Conservation (phyloP, 2,329 filamentous ascomycete species). For the Pseudogymnoascus sp. region DNA sequence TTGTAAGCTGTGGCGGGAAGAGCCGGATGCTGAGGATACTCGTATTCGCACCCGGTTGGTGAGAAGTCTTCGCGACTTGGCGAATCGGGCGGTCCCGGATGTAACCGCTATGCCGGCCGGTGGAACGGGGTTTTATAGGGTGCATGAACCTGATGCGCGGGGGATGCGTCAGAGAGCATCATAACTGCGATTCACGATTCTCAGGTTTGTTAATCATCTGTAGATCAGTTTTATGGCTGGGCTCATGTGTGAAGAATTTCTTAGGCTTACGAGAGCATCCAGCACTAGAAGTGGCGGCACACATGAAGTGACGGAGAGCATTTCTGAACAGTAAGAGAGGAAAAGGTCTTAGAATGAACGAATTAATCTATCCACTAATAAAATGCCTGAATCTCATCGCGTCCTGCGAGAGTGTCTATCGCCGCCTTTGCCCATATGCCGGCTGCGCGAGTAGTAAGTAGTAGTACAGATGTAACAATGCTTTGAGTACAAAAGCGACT, state of each 20-base stretch:
- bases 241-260: neutral
- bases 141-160: neutral
- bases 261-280: neutral
- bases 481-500: neutral
- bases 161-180: neutral
- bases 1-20: neutral
- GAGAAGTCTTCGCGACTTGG: neutral
- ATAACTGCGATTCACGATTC: neutral
- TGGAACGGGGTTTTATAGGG: neutral
- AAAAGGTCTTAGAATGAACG: neutral
- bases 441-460: neutral
- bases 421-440: neutral
- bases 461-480: slow-evolving; percentile 3
- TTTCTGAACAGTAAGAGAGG: neutral
- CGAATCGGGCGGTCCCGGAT: slow-evolving; percentile 1
- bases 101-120: neutral
- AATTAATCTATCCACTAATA: slow-evolving; percentile 3
- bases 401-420: neutral
- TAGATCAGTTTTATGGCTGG: neutral
- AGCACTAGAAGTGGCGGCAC: neutral
- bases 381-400: neutral
- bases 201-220: neutral
- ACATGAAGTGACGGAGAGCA: neutral
- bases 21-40: neutral
- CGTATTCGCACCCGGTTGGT: slow-evolving; percentile 3